A percentile compares a stretch with the other conserved stretches of the same genome.
These are phyloP conservation scores for Knoxia roxburghii DNA, from an alignment of 257 asterid genomes.

Conservation along the genomic window DNA sequence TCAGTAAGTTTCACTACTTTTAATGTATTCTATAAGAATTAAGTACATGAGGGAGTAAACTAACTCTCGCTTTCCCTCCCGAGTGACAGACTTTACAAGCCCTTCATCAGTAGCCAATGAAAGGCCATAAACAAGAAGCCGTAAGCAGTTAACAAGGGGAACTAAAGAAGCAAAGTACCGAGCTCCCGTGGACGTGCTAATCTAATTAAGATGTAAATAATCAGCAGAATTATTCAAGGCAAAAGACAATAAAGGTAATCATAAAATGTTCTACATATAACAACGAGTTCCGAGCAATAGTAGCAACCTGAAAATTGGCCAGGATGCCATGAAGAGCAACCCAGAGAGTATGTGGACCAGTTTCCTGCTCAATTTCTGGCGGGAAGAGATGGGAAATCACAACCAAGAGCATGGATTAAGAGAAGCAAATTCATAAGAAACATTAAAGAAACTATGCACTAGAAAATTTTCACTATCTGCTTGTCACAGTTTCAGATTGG, in stretches of 20 bases:
- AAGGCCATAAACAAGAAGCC: constrained; percentile 80
- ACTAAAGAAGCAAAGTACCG: constrained; percentile 88
- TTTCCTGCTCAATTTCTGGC: constrained; percentile 83
- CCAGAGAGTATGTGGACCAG: constrained; percentile 90
- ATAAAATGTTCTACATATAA: background rate
- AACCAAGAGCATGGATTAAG: background rate
- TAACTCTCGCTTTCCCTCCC: constrained; percentile 93
- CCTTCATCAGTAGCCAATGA: constrained; percentile 71
- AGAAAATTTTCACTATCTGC: background rate
- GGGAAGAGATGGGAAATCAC: background rate
- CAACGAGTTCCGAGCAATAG: constrained; percentile 11
- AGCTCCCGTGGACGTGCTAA: constrained; percentile 76
- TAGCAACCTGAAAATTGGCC: constrained; percentile 91
- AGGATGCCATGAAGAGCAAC: constrained; percentile 75
- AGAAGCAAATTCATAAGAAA: background rate
- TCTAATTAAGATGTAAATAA: constrained; percentile 54
- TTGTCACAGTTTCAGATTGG: background rate
- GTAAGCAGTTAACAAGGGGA: constrained; percentile 62
- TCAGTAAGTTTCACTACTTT: background rate
- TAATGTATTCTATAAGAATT: background rate
- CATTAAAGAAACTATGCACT: background rate
- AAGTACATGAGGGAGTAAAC: constrained; percentile 4
- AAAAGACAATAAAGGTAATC: background rate
- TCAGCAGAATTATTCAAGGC: constrained; percentile 24
- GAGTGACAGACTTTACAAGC: constrained; percentile 74